Evolutionary conservation across 2,329 filamentous ascomycete genomes (phyloP), one percentile per base, ranked within the genome.

Genomic region (Mycosphaerella sp.): DNA sequence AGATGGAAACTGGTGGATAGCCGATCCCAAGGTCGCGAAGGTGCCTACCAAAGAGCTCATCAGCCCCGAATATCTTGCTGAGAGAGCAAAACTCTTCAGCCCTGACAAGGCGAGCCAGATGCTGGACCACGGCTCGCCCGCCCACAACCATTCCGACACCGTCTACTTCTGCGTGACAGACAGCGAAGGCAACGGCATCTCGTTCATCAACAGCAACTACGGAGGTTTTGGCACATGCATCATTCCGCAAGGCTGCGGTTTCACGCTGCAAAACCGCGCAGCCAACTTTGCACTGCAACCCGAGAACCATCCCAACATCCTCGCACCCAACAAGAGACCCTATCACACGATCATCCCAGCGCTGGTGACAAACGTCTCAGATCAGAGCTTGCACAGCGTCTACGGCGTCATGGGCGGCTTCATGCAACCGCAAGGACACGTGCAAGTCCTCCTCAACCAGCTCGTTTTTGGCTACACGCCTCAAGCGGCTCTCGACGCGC

Each of bases 281-380:
- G 84, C 86, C 39, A 93, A 92, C 69, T 97, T 98, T 73, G 82
- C 79, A 1, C 79, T 98, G 0, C 73, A 80, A 23, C 66, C 66
- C 5, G 69, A 77, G 0, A 74, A 74, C 1, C 91, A 95, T 66
- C 89, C 91, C 1, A 97, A 97, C 67, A 79, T 78, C 17, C 77
- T 95, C 11, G 87, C 82, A 6, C 88, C 90, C 0, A 77, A 84
- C 34, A 97, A 97, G 76, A 74, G 93, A 44, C 93, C 93, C 0
- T 98, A 97, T 72, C 93, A 97, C 72, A 98, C 93, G 51, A 97
- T 98, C 70, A 98, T 98, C 64, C 92, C 93, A 0, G 92, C 87
- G 0, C 80, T 97, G 70, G 83, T 92, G 14, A 97, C 93, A 0
- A 89, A 93, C 62, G 69, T 81, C 14, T 73, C 75, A 4, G 89